These are phyloP conservation scores for Echium plantagineum DNA, from an alignment of 257 asterid species.

Conservation along the genomic window DNA sequence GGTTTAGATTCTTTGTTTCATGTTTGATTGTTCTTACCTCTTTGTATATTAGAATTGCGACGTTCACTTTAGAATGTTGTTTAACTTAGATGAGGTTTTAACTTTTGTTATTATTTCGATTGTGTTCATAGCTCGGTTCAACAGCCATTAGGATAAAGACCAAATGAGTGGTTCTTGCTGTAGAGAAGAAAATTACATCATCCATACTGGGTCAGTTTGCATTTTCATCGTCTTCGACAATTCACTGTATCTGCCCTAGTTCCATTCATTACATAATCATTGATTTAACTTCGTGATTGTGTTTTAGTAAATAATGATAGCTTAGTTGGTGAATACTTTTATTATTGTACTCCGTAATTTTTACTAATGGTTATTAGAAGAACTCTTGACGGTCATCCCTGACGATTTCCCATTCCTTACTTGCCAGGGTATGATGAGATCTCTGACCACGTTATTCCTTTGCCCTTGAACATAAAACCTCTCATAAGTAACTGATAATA, in stretches of 20 bases:
- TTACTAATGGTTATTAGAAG: too few relatives aligned
- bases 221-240: background rate
- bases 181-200: conserved; percentile 85
- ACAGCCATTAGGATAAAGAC: conserved; percentile 89
- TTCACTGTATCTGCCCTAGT: too few relatives aligned
- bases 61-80: background rate
- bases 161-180: conserved; percentile 89
- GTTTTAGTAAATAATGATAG: background rate
- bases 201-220: conserved; percentile 58
- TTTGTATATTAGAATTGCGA: background rate
- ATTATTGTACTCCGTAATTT: too few relatives aligned
- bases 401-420: too few relatives aligned
- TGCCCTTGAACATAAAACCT: too few relatives aligned
- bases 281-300: background rate
- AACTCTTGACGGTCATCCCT: too few relatives aligned
- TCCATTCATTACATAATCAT: background rate
- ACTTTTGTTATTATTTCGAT: background rate
- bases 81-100: background rate
- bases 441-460: too few relatives aligned
- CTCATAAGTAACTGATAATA: too few relatives aligned
- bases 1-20: too few relatives aligned
- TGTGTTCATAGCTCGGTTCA: conserved; percentile 58
- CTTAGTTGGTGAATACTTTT: too few relatives aligned
- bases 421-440: too few relatives aligned
- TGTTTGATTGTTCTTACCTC: too few relatives aligned